Base-by-base conservation (phyloP, 495 filamentous ascomycete genomes). In the Pseudevernia furfuracea region DNA sequence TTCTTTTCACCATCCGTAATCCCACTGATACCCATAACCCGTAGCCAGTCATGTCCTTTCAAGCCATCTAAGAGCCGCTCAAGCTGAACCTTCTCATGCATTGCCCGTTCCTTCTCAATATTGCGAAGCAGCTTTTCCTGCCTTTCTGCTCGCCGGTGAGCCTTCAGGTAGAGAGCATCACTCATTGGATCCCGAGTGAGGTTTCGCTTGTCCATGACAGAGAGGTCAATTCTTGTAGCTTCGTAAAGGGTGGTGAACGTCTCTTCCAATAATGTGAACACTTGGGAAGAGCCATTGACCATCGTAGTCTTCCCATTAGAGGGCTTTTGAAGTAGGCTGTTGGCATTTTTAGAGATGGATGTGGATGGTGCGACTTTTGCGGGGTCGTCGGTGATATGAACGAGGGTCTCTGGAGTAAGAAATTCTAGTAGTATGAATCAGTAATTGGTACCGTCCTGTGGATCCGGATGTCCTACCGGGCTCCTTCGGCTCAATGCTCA, bases 121-220 rank as follows among this genome's bases (percentile, higher is more conserved):
- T 97, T 97, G 39, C 94, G 88, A 25, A 96, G 85, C 37, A 92
- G 89, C 69, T 93, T 96, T 75, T 99, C 94, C 69, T 89, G 81
- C n/a, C 92, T 80, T 70, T 95, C 90, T 60, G 89, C 85, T 64
- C 87, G 87, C 44, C 85, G 83, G 71, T 97, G 92, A 0, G 87
- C 79, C 3, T 82, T 80, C 66, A 85, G 82, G 73, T 85, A 96
- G 56, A 84, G 71, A 0, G 77, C 75, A 70, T 95, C 90, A 41
- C 81, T 75, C 15, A 96, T 78, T 1, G 89, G 88, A 69, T 97
- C 91, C 17, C 78, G 52, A 21, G 52, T 75, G n/a, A 36, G 9
- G 9, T 75, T 64, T 15, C 73, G 70, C 62, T 74, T 76, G 39
- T 80, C 74, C 44, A 85, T 72, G 49, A 81, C 79, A 49, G 78